Conservation (phyloP, 441 rosid genomes). For the Pelargonium myrrhifolium region DNA sequence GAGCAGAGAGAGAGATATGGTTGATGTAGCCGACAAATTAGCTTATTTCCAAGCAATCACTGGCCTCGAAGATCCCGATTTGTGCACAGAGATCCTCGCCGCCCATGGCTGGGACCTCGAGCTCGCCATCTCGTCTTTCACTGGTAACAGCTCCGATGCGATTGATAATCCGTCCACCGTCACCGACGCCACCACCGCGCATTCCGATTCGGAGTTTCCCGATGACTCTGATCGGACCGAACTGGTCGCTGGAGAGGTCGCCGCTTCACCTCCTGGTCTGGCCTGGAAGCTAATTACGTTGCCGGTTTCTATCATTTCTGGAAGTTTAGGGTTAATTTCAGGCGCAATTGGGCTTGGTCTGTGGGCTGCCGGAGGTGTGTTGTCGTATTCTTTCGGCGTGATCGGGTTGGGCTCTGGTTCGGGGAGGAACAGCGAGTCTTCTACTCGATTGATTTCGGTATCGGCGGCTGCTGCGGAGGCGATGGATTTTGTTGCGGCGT, state of each 20-base stretch:
- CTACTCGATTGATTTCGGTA: conserved; percentile 45
- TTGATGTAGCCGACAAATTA: conserved; percentile 72
- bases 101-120: conserved; percentile 98
- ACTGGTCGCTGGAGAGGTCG: conserved; percentile 13
- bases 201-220: conserved; percentile 19
- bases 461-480: conserved; percentile 66
- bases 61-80: conserved; percentile 76
- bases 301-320: conserved; percentile 76
- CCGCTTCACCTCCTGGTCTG: conserved; percentile 41
- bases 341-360: conserved; percentile 86
- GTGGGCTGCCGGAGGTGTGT: conserved; percentile 91
- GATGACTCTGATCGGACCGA: neutral
- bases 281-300: conserved; percentile 77
- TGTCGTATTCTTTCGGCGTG: conserved; percentile 77
- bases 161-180: conserved; percentile 9
- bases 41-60: conserved; percentile 86
- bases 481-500: conserved; percentile 52
- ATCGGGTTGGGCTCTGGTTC: conserved; percentile 55
- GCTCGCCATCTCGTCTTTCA: conserved; percentile 85
- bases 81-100: conserved; percentile 88
- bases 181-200: conserved; percentile 15
- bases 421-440: conserved; percentile 36
- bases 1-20: conserved; percentile 35
- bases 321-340: conserved; percentile 70
- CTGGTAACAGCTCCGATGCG: conserved; percentile 25